Evolutionary conservation across 2,329 filamentous ascomycete species (phyloP).

Genomic region (Microdochium bolleyi): DNA sequence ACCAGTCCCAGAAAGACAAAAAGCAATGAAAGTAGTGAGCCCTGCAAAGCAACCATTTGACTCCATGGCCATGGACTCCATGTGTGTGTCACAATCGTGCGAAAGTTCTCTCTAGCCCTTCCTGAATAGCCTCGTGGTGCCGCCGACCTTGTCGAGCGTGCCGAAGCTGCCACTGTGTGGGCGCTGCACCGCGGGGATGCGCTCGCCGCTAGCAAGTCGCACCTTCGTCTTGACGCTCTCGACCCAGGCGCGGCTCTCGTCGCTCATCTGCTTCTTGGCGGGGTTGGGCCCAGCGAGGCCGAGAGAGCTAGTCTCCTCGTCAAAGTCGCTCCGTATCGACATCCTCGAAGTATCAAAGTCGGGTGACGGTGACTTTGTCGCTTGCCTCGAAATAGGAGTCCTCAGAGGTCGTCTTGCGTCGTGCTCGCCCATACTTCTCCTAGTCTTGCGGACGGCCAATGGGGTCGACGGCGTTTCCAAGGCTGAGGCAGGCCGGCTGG

Average conservation of each 20-base stretch:
- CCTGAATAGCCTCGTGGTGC: constrained; percentile 64
- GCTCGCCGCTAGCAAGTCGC: constrained; percentile 58
- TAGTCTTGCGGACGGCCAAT: constrained; percentile 46
- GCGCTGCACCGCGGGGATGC: constrained; percentile 21
- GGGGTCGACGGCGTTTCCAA: constrained; percentile 33
- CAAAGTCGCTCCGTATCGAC: constrained; percentile 38
- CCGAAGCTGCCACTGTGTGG: constrained; percentile 42
- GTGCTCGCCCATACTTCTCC: constrained; percentile 33
- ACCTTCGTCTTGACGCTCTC: constrained; percentile 78
- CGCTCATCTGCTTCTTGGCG: constrained; percentile 58
- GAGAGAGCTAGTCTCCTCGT: constrained; percentile 52
- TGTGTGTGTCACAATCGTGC: neutral
- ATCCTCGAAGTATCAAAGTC: neutral
- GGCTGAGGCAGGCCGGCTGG: constrained; percentile 30
- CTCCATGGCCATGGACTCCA: neutral
- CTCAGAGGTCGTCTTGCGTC: constrained; percentile 31
- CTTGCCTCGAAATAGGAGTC: constrained; percentile 13
- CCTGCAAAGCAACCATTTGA: neutral
- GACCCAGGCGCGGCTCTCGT: constrained; percentile 72
- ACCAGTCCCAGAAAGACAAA: neutral
- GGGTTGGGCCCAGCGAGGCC: constrained; percentile 64
- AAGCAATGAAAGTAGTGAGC: neutral
- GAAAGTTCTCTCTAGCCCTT: constrained; percentile 19
- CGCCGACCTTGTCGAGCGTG: constrained; percentile 63
- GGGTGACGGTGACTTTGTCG: constrained; percentile 16